Base-by-base conservation (phyloP, 441 rosid species). In the Viola pubescens region DNA sequence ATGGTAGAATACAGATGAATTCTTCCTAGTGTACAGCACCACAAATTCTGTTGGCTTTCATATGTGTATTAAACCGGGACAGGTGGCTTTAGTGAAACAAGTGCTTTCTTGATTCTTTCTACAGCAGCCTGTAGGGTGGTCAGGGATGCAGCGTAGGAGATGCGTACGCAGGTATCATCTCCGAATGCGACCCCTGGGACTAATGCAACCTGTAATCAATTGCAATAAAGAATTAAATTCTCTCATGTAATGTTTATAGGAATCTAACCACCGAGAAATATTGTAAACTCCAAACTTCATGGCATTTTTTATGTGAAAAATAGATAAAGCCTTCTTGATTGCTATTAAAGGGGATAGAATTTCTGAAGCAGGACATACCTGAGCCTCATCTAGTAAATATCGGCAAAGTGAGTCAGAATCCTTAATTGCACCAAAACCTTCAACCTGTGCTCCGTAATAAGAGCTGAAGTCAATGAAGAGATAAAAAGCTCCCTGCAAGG, bases 121-220 rank as follows among this genome's bases (percentile, higher is more conserved):
- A 78, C 86, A 8, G 95, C 99, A 1, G 73, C 88, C 68, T 74
- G 85, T 58, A 94, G 65, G 43, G 85, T 82, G 9, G 82, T 65
- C n/a, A 88, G 86, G 48, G 99, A 91, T 43, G 88, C 89, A 0
- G 99, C 97, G 38, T 90, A 94, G 5, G 99, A 90, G 58, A 94
- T 88, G 6, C 97, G 80, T 69, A 90, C 80, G 81, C 99, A 94
- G 45, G 46, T 80, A 61, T 94, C 91, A 4, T 94, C 95, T 59
- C 97, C 99, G 12, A 94, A 94, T 48, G 99, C 99, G 65, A 81
- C 96, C 46, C 99, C 97, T 0, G 99, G 99, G 59, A 94, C 97
- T 66, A 90, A 58, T 7, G 99, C 99, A 48, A 94, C 97, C 99
- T 94, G 74, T 46, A 60, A 69, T 48, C 43, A 40, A 53, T 34